phyloP scores from a whole-genome alignment of 345 rosid species.

The Sonneratia alba region DNA sequence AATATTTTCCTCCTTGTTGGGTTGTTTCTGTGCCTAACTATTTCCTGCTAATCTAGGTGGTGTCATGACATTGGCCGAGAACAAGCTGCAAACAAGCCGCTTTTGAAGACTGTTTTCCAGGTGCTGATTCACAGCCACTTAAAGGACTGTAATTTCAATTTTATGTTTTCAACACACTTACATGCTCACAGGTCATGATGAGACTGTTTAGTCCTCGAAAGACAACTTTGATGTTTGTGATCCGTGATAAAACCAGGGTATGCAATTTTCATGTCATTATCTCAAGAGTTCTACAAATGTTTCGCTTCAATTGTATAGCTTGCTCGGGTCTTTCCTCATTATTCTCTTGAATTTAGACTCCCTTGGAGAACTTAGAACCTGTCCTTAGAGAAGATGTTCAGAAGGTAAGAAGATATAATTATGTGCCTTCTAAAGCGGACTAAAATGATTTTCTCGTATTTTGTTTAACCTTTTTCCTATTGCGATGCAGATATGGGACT shows the following conservation, averaged over 20 bases:
- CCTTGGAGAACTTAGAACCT: conserved; percentile 91
- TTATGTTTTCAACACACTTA: background rate
- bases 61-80: conserved; percentile 99
- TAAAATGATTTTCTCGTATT: background rate
- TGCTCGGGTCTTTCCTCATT: conserved; percentile 12
- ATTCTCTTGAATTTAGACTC: conserved; percentile 50
- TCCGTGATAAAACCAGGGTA: conserved; percentile 97
- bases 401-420: conserved; percentile 38
- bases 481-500: conserved; percentile 82
- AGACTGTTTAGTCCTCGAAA: conserved; percentile 98
- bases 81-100: conserved; percentile 99
- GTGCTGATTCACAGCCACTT: conserved; percentile 20
- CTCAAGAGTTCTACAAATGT: background rate
- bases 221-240: conserved; percentile 97
- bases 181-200: conserved; percentile 86
- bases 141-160: conserved; percentile 9
- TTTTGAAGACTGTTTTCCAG: conserved; percentile 97
- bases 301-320: background rate
- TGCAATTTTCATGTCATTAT: conserved; percentile 4
- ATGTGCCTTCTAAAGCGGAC: background rate
- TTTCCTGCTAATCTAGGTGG: conserved; percentile 53
- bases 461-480: background rate
- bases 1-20: background rate
- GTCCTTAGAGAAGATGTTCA: conserved; percentile 95
- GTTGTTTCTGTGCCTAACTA: conserved; percentile 8